Percentiles rank a stretch among this genome's conserved stretches.
These are phyloP conservation scores for Euphorbia tirucalli DNA, from an alignment of 345 rosid species.

Conservation along the genomic window DNA sequence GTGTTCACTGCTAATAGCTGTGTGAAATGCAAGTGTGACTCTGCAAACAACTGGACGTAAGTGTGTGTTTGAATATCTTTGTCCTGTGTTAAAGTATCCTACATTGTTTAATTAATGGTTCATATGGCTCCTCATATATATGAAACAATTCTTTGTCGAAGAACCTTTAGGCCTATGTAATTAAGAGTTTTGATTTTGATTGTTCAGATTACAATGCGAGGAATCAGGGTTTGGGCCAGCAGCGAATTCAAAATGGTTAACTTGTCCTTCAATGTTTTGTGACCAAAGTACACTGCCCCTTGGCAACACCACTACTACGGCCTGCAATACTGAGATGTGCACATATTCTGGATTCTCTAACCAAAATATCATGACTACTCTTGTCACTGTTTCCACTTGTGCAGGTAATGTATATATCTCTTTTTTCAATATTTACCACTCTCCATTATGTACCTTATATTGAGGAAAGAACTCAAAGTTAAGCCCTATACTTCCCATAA, in stretches of 20 bases:
- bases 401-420: constrained; percentile 17
- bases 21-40: constrained; percentile 56
- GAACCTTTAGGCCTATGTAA: too few relatives aligned
- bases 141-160: background rate
- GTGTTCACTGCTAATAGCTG: constrained; percentile 58
- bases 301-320: constrained; percentile 36
- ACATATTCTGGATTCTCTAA: constrained; percentile 59
- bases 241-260: constrained; percentile 25
- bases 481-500: too few relatives aligned
- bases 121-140: too few relatives aligned
- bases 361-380: constrained; percentile 42
- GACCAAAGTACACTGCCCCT: constrained; percentile 22
- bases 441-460: too few relatives aligned
- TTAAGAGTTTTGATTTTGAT: background rate
- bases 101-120: too few relatives aligned
- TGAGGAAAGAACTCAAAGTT: too few relatives aligned
- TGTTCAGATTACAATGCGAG: constrained; percentile 64
- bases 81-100: too few relatives aligned
- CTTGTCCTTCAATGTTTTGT: constrained; percentile 63
- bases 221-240: constrained; percentile 37
- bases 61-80: constrained; percentile 13
- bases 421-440: too few relatives aligned
- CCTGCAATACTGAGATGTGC: constrained; percentile 50
- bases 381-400: constrained; percentile 37
- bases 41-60: constrained; percentile 67